phyloP scores from a whole-genome alignment of 305 asterid species.

The Ajuga reptans region DNA sequence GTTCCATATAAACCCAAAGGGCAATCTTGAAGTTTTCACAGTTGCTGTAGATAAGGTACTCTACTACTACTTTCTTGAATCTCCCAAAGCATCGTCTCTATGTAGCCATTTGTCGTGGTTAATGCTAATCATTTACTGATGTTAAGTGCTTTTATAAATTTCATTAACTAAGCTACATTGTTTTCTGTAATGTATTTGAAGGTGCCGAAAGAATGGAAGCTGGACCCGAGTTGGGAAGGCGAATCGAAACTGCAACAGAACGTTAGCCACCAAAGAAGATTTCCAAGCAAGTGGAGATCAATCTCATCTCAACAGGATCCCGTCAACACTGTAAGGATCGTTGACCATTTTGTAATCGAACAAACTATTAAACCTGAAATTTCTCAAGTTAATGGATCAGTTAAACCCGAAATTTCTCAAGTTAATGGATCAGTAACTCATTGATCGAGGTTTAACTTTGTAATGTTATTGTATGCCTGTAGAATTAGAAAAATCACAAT shows the following conservation, averaged over 20 bases:
- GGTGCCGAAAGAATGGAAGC: slow-evolving; percentile 96
- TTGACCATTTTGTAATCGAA: slow-evolving; percentile 70
- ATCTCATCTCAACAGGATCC: slow-evolving; percentile 65
- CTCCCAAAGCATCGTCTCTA: background rate
- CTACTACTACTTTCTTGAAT: background rate
- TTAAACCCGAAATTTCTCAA: slow-evolving; percentile 26
- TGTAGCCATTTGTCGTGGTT: background rate
- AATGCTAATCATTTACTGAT: background rate
- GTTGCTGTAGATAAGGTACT: slow-evolving; percentile 93
- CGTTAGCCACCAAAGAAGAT: slow-evolving; percentile 54
- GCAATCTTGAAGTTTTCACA: slow-evolving; percentile 89
- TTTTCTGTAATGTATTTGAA: slow-evolving; percentile 31
- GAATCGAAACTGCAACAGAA: slow-evolving; percentile 54
- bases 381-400: slow-evolving; percentile 34
- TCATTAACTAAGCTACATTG: background rate
- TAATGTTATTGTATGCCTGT: slow-evolving; percentile 12
- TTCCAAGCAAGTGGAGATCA: slow-evolving; percentile 89
- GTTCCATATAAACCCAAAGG: slow-evolving; percentile 59
- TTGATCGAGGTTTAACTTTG: slow-evolving; percentile 25
- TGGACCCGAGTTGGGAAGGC: slow-evolving; percentile 77
- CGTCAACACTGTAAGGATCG: slow-evolving; percentile 55
- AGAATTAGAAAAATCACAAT: background rate
- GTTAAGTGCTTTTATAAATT: too few species aligned
- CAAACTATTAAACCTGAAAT: slow-evolving; percentile 34
- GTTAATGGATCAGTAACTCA: slow-evolving; percentile 44